Percentiles rank a stretch among this genome's conserved stretches.
Evolutionary conservation across 2,329 filamentous ascomycete species (phyloP).

Genomic region (Cladosporium oxysporum): DNA sequence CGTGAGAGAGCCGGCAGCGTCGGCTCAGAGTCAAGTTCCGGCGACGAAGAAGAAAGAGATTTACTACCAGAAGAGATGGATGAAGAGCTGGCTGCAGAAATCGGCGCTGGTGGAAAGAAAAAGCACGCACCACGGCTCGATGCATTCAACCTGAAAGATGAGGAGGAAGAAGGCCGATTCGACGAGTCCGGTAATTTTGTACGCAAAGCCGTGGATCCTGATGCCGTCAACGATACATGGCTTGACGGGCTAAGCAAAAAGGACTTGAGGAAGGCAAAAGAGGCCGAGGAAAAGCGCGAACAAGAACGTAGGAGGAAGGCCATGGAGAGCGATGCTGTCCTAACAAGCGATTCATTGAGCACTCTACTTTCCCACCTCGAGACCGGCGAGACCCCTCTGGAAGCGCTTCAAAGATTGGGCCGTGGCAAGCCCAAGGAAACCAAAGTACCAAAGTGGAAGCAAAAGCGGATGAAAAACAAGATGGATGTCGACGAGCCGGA

Average conservation of each 20-base stretch:
- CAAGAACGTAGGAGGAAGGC: conserved; percentile 71
- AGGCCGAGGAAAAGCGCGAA: conserved; percentile 83
- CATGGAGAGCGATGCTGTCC: conserved; percentile 70
- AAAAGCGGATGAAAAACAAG: conserved; percentile 52
- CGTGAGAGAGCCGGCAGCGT: conserved; percentile 38
- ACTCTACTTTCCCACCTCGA: conserved; percentile 73
- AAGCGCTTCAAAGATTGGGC: conserved; percentile 75
- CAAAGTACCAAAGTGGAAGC: conserved; percentile 62
- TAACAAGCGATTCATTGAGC: conserved; percentile 72
- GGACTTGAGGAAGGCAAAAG: conserved; percentile 84
- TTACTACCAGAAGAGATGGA: conserved; percentile 58
- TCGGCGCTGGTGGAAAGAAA: conserved; percentile 88
- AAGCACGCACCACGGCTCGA: conserved; percentile 91
- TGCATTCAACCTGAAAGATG: conserved; percentile 88
- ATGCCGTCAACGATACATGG: conserved; percentile 90
- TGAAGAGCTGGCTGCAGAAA: conserved; percentile 79
- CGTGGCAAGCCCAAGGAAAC: conserved; percentile 59
- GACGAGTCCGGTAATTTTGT: conserved; percentile 91
- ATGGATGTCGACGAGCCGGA: conserved; percentile 68
- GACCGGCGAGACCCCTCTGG: conserved; percentile 79
- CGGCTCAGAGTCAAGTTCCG: conserved; percentile 39
- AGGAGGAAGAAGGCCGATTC: conserved; percentile 90
- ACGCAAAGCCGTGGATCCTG: conserved; percentile 82
- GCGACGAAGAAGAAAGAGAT: conserved; percentile 66
- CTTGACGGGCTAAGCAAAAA: conserved; percentile 90